phyloP scores from a whole-genome alignment of 2,329 filamentous ascomycete species.

The Amauroascus niger region DNA sequence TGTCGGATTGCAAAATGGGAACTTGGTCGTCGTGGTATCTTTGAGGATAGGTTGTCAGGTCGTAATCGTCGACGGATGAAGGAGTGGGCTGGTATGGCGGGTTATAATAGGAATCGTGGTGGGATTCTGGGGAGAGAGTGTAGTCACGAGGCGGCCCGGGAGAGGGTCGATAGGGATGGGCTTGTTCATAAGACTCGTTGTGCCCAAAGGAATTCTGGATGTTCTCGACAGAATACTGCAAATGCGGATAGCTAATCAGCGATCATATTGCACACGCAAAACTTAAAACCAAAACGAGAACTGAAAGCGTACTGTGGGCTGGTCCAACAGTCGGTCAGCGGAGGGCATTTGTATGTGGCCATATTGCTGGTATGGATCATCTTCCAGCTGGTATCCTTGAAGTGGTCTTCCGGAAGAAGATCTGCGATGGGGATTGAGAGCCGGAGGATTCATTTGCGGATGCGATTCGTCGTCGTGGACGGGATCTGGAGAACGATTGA shows the following conservation, averaged over 20 bases:
- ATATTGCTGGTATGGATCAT: constrained; percentile 57
- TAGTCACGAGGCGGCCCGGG: constrained; percentile 56
- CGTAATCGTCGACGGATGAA: constrained; percentile 45
- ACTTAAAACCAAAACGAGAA: neutral
- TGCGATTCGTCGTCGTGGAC: constrained; percentile 36
- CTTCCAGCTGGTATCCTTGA: constrained; percentile 71
- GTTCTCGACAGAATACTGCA: constrained; percentile 60
- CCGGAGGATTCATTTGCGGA: constrained; percentile 46
- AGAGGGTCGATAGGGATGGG: constrained; percentile 37
- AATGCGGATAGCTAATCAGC: neutral
- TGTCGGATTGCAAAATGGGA: constrained; percentile 61
- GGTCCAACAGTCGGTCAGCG: constrained; percentile 68
- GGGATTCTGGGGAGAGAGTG: constrained; percentile 67
- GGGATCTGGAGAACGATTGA: constrained; percentile 26
- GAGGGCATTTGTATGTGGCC: constrained; percentile 59
- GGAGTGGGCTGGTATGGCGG: constrained; percentile 66
- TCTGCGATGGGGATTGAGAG: constrained; percentile 45
- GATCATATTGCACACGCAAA: neutral
- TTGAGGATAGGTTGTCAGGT: constrained; percentile 42
- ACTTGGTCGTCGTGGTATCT: constrained; percentile 60
- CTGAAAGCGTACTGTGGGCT: constrained; percentile 65
- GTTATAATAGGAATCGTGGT: constrained; percentile 80
- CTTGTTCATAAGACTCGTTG: constrained; percentile 50
- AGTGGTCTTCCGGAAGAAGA: constrained; percentile 69
- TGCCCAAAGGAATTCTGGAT: constrained; percentile 55